These are phyloP conservation scores for Rhamnella rubrinervis DNA, from an alignment of 331 rosid genomes.

Conservation along the genomic window DNA sequence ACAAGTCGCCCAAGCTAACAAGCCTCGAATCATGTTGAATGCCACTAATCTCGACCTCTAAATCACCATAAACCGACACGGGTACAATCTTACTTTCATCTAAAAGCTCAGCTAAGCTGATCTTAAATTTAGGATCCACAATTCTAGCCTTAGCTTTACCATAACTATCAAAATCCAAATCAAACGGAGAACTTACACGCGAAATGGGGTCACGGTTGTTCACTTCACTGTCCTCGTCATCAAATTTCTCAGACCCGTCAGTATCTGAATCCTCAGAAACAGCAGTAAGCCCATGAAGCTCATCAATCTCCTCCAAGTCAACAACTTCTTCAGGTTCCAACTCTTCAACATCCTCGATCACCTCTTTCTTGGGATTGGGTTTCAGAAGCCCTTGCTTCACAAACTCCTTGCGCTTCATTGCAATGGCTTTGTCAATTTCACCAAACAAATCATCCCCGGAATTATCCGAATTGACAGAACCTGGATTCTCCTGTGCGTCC, in stretches of 20 bases:
- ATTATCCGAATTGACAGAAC: slow-evolving; percentile 17
- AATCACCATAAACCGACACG: slow-evolving; percentile 73
- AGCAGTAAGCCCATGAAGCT: slow-evolving; percentile 53
- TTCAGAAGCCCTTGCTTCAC: slow-evolving; percentile 78
- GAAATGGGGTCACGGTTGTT: slow-evolving; percentile 26
- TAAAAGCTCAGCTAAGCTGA: slow-evolving; percentile 82
- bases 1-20: slow-evolving; percentile 74
- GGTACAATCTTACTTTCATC: slow-evolving; percentile 97
- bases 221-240: slow-evolving; percentile 30
- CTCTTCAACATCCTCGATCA: slow-evolving; percentile 35
- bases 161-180: slow-evolving; percentile 73
- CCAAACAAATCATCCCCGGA: slow-evolving; percentile 76
- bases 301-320: slow-evolving; percentile 79
- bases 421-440: slow-evolving; percentile 82
- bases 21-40: slow-evolving; percentile 85
- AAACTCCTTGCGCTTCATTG: slow-evolving; percentile 83
- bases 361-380: slow-evolving; percentile 68
- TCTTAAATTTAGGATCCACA: slow-evolving; percentile 77
- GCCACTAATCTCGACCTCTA: slow-evolving; percentile 85
- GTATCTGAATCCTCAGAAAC: slow-evolving; percentile 38
- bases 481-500: slow-evolving; percentile 52
- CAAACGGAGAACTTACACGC: slow-evolving; percentile 55
- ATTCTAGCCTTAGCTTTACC: slow-evolving; percentile 72
- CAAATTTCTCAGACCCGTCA: slow-evolving; percentile 30
- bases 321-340: slow-evolving; percentile 70